Evolutionary conservation across 1,284 basidiomycete genomes (phyloP).

Genomic region (Trichosporon sp.): DNA sequence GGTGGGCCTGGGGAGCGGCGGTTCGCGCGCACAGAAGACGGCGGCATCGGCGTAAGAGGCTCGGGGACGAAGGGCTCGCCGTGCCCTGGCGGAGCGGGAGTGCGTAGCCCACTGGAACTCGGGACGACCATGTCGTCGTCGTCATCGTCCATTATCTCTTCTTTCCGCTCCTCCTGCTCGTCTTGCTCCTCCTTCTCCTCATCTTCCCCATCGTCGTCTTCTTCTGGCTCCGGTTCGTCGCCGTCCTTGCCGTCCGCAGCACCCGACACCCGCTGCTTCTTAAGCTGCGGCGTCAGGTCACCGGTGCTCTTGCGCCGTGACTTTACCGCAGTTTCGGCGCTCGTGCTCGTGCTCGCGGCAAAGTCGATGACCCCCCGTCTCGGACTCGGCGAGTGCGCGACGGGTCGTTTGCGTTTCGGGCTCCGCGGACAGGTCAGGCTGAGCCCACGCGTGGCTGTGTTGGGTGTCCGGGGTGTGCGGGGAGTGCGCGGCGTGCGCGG

Average conservation of each 20-base stretch:
- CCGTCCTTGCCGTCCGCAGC: background rate
- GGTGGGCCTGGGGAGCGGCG: background rate
- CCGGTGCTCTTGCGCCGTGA: constrained; percentile 4
- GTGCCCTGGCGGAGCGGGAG: background rate
- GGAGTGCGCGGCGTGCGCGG: constrained; percentile 7
- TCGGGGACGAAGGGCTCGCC: constrained; percentile 5
- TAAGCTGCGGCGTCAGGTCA: background rate
- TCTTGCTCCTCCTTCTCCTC: background rate
- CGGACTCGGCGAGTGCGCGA: background rate
- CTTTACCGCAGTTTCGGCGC: background rate
- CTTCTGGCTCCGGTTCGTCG: background rate
- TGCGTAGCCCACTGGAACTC: background rate
- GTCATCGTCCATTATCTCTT: background rate
- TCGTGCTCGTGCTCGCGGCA: background rate
- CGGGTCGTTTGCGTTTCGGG: constrained; percentile 2
- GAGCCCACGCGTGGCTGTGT: constrained; percentile 4
- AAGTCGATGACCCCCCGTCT: constrained; percentile 4
- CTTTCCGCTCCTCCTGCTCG: background rate
- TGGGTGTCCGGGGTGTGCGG: background rate
- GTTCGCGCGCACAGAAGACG: background rate
- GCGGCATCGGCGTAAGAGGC: background rate
- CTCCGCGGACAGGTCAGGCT: constrained; percentile 3
- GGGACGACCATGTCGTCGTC: background rate
- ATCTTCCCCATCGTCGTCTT: background rate
- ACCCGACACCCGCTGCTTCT: background rate